Evolutionary conservation across 768 basidiomycete genomes (phyloP).

Genomic region (Pleurotus djamor): DNA sequence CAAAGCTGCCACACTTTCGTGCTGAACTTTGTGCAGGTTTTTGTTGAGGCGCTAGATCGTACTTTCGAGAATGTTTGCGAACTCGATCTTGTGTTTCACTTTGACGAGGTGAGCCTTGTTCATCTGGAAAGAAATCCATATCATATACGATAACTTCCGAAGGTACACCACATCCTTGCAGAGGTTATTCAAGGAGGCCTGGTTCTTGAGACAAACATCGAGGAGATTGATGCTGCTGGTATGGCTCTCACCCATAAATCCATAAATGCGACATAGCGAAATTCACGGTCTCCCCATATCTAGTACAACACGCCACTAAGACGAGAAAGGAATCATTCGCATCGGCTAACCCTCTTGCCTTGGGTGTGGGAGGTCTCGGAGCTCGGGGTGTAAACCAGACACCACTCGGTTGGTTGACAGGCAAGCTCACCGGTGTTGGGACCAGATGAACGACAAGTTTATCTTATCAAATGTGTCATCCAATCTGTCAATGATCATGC

Average conservation of each 20-base stretch:
- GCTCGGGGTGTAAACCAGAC: constrained; percentile 62
- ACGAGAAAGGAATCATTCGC: constrained; percentile 76
- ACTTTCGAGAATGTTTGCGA: constrained; percentile 99
- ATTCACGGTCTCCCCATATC: constrained; percentile 7
- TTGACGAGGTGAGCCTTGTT: constrained; percentile 75
- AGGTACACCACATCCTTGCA: constrained; percentile 95
- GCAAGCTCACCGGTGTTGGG: constrained; percentile 66
- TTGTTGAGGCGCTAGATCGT: constrained; percentile 94
- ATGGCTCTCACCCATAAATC: neutral
- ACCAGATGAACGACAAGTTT: constrained; percentile 31
- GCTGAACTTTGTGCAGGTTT: constrained; percentile 60
- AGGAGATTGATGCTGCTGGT: constrained; percentile 78
- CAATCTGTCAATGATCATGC: neutral
- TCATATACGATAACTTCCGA: neutral
- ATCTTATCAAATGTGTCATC: neutral
- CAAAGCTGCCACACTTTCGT: neutral
- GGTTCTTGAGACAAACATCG: constrained; percentile 92
- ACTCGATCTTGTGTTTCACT: constrained; percentile 96
- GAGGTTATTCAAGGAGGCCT: constrained; percentile 97
- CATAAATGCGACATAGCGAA: neutral
- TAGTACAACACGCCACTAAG: constrained; percentile 70
- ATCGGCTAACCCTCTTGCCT: constrained; percentile 79
- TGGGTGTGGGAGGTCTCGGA: constrained; percentile 59
- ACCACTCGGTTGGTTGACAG: constrained; percentile 79
- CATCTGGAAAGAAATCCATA: neutral